These are phyloP conservation scores for Boletus eberwhitei DNA, from an alignment of 768 basidiomycete genomes.

Conservation along the genomic window DNA sequence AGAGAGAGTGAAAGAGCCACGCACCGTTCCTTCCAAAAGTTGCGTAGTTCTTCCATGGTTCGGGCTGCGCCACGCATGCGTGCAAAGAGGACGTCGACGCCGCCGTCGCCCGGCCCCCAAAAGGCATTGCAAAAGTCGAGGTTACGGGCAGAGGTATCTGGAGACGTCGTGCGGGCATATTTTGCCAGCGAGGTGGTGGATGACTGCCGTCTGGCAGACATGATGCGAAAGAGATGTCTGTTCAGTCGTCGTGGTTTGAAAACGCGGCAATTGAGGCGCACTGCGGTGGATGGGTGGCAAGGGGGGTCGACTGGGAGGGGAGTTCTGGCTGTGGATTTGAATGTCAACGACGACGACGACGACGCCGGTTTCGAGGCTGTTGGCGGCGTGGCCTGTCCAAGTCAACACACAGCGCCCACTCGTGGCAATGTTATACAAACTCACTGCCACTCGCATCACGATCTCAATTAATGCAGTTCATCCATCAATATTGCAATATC, in stretches of 20 bases:
- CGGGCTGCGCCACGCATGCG: slow-evolving; percentile 82
- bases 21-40: slow-evolving; percentile 93
- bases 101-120: slow-evolving; percentile 86
- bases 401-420: background rate
- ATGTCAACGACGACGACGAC: background rate
- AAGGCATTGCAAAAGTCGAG: slow-evolving; percentile 96
- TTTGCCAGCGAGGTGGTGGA: slow-evolving; percentile 79
- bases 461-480: no score
- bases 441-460: slow-evolving; percentile 1
- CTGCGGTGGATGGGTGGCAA: background rate
- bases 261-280: slow-evolving; percentile 19
- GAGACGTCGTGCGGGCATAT: slow-evolving; percentile 57
- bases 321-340: background rate
- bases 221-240: slow-evolving; percentile 29
- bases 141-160: slow-evolving; percentile 43
- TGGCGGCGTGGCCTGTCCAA: background rate
- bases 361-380: slow-evolving; percentile 2
- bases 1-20: slow-evolving; percentile 22
- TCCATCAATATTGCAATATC: background rate
- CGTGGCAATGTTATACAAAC: slow-evolving; percentile 17
- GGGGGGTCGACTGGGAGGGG: background rate
- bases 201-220: slow-evolving; percentile 75
- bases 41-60: slow-evolving; percentile 84
- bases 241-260: slow-evolving; percentile 14
- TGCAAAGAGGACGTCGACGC: slow-evolving; percentile 87